These are phyloP conservation scores for Penicillium alfredii DNA, from an alignment of 495 filamentous ascomycete species.

Conservation along the genomic window DNA sequence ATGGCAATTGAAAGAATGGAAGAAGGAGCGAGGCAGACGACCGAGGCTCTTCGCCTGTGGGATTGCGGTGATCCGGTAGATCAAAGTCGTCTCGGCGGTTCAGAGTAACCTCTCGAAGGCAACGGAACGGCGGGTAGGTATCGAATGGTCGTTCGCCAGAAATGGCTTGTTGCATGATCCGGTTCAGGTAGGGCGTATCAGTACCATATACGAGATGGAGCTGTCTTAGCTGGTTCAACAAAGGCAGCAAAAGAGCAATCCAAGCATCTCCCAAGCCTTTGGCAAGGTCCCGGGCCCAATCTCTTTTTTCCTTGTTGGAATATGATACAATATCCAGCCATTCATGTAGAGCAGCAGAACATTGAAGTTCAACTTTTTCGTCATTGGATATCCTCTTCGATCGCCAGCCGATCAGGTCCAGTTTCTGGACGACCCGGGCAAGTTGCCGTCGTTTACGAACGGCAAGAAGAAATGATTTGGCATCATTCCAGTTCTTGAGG, in stretches of 20 bases:
- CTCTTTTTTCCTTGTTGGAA: constrained; percentile 16
- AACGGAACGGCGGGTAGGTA: constrained; percentile 11
- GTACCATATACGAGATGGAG: constrained; percentile 21
- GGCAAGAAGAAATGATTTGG: constrained; percentile 20
- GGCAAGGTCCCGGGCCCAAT: constrained; percentile 23
- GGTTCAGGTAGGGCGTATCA: constrained; percentile 16
- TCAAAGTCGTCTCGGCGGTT: background rate
- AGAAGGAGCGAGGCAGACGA: constrained; percentile 8
- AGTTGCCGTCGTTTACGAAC: constrained; percentile 20
- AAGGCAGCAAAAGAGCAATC: constrained; percentile 25
- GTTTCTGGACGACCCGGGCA: constrained; percentile 19
- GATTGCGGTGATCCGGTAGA: background rate
- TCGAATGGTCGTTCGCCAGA: constrained; percentile 17
- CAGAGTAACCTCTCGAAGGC: constrained; percentile 18
- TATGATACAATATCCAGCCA: constrained; percentile 12
- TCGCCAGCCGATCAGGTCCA: constrained; percentile 24
- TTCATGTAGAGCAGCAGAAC: constrained; percentile 3
- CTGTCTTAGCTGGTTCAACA: constrained; percentile 22
- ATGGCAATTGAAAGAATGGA: constrained; percentile 27
- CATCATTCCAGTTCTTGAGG: constrained; percentile 14
- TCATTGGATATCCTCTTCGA: background rate
- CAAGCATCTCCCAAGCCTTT: constrained; percentile 24
- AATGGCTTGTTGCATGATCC: constrained; percentile 18
- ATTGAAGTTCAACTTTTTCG: constrained; percentile 2
- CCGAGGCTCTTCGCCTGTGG: background rate